Base-by-base conservation (phyloP, 805 yeast genomes). In the Starmerella lactis-condensi region DNA sequence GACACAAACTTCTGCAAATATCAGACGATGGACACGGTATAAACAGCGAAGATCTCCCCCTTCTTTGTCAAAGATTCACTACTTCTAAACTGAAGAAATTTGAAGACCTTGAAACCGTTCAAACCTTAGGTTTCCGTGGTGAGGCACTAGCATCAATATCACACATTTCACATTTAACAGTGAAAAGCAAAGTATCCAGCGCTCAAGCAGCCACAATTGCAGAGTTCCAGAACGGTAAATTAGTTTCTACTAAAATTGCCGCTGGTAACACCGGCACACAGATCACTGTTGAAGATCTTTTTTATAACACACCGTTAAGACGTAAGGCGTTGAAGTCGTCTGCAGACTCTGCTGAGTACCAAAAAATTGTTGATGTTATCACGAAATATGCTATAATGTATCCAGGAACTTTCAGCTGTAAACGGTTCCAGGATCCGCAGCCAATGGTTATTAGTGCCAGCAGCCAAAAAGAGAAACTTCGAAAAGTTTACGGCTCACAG, bases 131-230 rank as follows among this genome's bases (percentile, higher is more conserved):
- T 1, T 76, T 72, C 45, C 60, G 77, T 29, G 93, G 93, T 1
- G 76, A 89, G 52, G 98, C 98, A 0, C 58, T 89, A 29, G 94
- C 96, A 1, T 73, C 89, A 48, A 83, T 89, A 6, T 81, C 94
- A 0, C 94, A 85, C 47, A 74, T 89, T 14, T 64, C 95, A 0
- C 74, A 82, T 35, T 57, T 89, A 2, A 63, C 79, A 0, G 91
- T 89, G 5, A 63, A 72, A 2, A 78, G 95, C 0, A 82, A 77
- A 52, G 69, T 76, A 0, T 46, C 41, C 5, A 62, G 55, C 1
- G 65, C 72, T 1, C 56, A 63, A 0, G 64, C 79, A 45, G 95
- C 93, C 0, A 75, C 75, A 67, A 68, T 54, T 29, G 69, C 77
- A 1, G 57, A 53, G n/a, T 85, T 73, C 46, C 35, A 63, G 2